These are phyloP conservation scores for Heterobasidion parviporum DNA, from an alignment of 1,284 basidiomycete species.

Conservation along the genomic window DNA sequence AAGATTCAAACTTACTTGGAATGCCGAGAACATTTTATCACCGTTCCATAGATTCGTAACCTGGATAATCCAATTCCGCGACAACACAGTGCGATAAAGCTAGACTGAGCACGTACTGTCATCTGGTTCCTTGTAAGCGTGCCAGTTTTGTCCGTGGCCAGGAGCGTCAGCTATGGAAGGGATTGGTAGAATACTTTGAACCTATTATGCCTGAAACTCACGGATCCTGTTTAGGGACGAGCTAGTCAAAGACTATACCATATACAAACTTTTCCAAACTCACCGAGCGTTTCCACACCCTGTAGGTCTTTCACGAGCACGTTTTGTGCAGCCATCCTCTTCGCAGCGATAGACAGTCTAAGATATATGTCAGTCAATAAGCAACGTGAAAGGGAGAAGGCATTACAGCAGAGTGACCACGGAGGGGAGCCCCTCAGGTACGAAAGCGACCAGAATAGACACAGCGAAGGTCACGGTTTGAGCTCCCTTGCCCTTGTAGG, in stretches of 20 bases:
- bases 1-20: conserved; percentile 32
- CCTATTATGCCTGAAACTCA: neutral
- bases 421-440: conserved; percentile 61
- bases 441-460: conserved; percentile 66
- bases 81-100: neutral
- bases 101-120: conserved; percentile 34
- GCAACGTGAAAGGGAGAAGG: neutral
- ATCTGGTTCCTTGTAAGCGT: conserved; percentile 70
- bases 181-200: neutral
- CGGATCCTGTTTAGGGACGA: neutral
- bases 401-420: conserved; percentile 54
- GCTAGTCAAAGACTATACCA: too few species aligned
- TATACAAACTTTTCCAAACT: neutral
- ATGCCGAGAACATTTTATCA: conserved; percentile 49
- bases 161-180: conserved; percentile 40
- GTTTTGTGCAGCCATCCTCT: conserved; percentile 65
- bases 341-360: conserved; percentile 59
- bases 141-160: conserved; percentile 72
- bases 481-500: conserved; percentile 52
- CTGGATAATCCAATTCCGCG: conserved; percentile 16
- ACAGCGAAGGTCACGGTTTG: conserved; percentile 62
- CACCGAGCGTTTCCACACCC: conserved; percentile 61
- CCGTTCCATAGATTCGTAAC: conserved; percentile 60
- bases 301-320: conserved; percentile 65
- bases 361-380: neutral